Evolutionary conservation across 2,329 filamentous ascomycete species (phyloP), one percentile per base, ranked within the genome.

Genomic region (Trichoderma oligosporum): DNA sequence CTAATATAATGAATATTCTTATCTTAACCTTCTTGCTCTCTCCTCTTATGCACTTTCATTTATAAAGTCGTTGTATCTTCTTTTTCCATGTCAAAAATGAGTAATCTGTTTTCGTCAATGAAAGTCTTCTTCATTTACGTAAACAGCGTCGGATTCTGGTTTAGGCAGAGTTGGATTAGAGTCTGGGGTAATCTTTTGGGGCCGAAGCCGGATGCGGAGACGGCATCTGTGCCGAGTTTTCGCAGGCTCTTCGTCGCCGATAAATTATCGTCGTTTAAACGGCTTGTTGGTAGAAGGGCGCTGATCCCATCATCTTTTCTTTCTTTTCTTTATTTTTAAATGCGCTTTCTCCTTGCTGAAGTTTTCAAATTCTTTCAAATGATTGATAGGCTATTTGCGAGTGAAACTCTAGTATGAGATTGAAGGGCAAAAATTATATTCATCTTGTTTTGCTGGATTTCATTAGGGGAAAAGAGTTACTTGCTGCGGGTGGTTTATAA

Each of bases 1-100:
- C 20, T 47, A 56, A 49, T 56, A 38, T 56, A 35, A 48, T 49
- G 44, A 56, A 48, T 48, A 47, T 36, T 27, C 18, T n/a, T 31
- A 16, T 35, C 14, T 2, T 8, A 42, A 35, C 12, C 7, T 33
- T 35, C 22, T 18, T 14, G 8, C 14, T 3, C 31, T 9, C 31
- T 35, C n/a, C n/a, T n/a, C n/a, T n/a, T n/a, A n/a, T n/a, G n/a
- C n/a, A n/a, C n/a, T n/a, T n/a, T n/a, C n/a, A n/a, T n/a, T n/a
- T n/a, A n/a, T n/a, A n/a, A n/a, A n/a, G n/a, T n/a, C n/a, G n/a
- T n/a, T n/a, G n/a, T n/a, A n/a, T n/a, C n/a, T n/a, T n/a, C n/a
- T n/a, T n/a, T n/a, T n/a, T n/a, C n/a, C n/a, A n/a, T n/a, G n/a
- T n/a, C n/a, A n/a, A n/a, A n/a, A n/a, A n/a, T n/a, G n/a, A n/a